Evolutionary conservation across 2,329 filamentous ascomycete species (phyloP).

Genomic region (Mariannaea elegans): DNA sequence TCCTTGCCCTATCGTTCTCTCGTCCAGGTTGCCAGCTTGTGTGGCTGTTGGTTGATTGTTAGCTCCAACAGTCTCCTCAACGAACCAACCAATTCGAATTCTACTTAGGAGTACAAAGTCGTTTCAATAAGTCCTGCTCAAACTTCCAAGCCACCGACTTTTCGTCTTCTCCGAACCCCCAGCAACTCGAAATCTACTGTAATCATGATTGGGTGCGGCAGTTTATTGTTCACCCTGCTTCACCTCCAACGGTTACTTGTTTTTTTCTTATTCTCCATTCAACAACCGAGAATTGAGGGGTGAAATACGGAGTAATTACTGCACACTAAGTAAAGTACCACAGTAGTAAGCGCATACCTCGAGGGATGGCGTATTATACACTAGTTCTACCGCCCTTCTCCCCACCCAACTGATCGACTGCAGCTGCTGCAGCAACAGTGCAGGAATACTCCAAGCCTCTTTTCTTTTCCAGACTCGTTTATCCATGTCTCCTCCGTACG

Average conservation of each 20-base stretch:
- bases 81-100: slow-evolving; percentile 2
- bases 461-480: neutral
- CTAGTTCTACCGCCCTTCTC: neutral
- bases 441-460: too few relatives aligned
- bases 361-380: slow-evolving; percentile 5
- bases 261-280: neutral
- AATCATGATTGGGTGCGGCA: neutral
- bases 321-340: neutral
- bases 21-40: neutral
- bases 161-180: slow-evolving; percentile 12
- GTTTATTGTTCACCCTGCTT: neutral
- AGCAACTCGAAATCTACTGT: slow-evolving; percentile 2
- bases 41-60: neutral
- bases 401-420: slow-evolving; percentile 15
- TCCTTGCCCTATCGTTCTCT: too few relatives aligned
- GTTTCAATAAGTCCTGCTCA: neutral
- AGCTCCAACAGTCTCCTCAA: neutral
- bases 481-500: too few relatives aligned
- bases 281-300: slow-evolving; percentile 1
- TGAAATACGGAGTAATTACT: neutral
- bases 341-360: neutral
- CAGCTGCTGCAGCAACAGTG: neutral
- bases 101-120: neutral
- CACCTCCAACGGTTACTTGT: slow-evolving; percentile 4
- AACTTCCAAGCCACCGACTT: neutral